Evolutionary conservation across 306 rosid genomes (phyloP).

Genomic region (Glycine tomentella): DNA sequence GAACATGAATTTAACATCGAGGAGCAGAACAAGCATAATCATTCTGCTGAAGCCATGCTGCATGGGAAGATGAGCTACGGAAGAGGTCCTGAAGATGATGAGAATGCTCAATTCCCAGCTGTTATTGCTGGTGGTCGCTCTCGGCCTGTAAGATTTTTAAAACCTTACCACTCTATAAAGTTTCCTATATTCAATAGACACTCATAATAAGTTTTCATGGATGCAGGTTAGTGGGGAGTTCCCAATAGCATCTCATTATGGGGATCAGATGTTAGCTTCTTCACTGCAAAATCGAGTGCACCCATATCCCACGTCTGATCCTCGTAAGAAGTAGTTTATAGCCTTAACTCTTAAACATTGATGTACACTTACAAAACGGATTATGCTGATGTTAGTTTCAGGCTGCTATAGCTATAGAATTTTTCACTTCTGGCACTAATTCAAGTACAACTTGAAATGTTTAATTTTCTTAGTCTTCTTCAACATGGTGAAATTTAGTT

Average conservation of each 20-base stretch:
- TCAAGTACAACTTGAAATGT: too few species aligned
- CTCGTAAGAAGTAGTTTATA: constrained; percentile 49
- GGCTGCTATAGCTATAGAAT: constrained; percentile 41
- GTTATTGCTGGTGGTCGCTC: constrained; percentile 57
- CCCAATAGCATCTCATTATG: constrained; percentile 48
- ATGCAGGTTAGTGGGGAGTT: constrained; percentile 76
- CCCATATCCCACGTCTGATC: constrained; percentile 75
- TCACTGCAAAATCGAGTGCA: constrained; percentile 83
- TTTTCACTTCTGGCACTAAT: background rate
- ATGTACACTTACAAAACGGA: constrained; percentile 1
- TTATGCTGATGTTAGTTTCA: background rate
- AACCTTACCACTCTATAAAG: background rate
- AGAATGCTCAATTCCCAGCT: constrained; percentile 71
- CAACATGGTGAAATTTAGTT: constrained; percentile 3
- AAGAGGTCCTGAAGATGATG: constrained; percentile 71
- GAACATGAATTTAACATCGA: constrained; percentile 68
- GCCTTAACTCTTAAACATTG: constrained; percentile 14
- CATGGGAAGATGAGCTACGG: constrained; percentile 98
- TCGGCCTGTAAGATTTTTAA: constrained; percentile 42
- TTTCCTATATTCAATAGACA: constrained; percentile 1
- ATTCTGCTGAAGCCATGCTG: constrained; percentile 80
- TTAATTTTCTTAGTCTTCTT: background rate
- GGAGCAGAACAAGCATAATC: constrained; percentile 62
- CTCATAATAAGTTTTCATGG: constrained; percentile 11
- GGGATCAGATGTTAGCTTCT: constrained; percentile 65